Conservation (phyloP, 2,329 filamentous ascomycete species). For the Aspergillus sergii region DNA sequence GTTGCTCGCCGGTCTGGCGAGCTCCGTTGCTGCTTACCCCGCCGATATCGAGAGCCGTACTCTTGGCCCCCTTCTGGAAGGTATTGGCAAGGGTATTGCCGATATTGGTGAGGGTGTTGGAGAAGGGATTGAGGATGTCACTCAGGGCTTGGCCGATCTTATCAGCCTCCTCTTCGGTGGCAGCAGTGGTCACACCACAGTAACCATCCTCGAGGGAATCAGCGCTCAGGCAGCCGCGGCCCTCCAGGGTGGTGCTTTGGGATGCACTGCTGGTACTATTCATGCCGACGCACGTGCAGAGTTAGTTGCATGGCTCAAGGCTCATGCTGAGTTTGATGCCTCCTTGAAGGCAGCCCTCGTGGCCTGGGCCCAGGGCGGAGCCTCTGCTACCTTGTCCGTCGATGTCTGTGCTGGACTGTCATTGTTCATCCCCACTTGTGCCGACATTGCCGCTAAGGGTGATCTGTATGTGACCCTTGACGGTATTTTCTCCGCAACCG, state of each 20-base stretch:
- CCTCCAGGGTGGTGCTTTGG: slow-evolving; percentile 38
- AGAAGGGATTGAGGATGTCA: slow-evolving; percentile 11
- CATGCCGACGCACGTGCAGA: slow-evolving; percentile 30
- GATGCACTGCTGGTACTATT: slow-evolving; percentile 34
- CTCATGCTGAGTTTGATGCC: slow-evolving; percentile 27
- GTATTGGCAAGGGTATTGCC: not conserved
- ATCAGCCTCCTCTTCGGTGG: slow-evolving; percentile 26
- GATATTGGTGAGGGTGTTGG: not conserved
- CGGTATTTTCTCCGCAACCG: slow-evolving; percentile 35
- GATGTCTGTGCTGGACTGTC: slow-evolving; percentile 35
- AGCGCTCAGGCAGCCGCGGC: slow-evolving; percentile 38
- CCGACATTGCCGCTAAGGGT: slow-evolving; percentile 38
- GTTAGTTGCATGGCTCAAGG: slow-evolving; percentile 33
- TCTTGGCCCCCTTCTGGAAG: slow-evolving; percentile 20
- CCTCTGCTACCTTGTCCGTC: slow-evolving; percentile 26
- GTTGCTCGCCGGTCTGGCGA: slow-evolving; percentile 37
- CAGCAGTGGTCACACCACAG: slow-evolving; percentile 20
- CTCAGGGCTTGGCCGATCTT: slow-evolving; percentile 25
- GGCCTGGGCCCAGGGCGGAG: slow-evolving; percentile 35
- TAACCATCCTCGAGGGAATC: slow-evolving; percentile 31
- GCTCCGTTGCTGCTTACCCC: slow-evolving; percentile 35
- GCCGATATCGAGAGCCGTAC: slow-evolving; percentile 33
- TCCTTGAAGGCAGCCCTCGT: slow-evolving; percentile 33
- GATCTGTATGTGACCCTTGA: slow-evolving; percentile 39
- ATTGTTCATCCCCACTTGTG: slow-evolving; percentile 37